These are phyloP conservation scores for Ascosphaera apis DNA, from an alignment of 2,329 filamentous ascomycete species.

Conservation along the genomic window DNA sequence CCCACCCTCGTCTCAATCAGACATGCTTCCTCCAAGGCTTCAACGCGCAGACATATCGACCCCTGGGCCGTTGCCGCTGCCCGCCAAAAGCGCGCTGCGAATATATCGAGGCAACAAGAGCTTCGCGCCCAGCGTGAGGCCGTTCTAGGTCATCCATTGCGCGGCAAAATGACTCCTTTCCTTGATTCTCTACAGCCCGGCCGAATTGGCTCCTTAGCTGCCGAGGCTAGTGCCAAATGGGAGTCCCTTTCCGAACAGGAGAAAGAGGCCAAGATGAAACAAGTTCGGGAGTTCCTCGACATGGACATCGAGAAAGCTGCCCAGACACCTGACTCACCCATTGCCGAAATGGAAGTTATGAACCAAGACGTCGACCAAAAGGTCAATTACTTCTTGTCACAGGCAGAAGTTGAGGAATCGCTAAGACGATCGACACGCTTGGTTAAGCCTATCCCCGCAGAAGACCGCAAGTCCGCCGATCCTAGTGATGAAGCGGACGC, in stretches of 20 bases:
- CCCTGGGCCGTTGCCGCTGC: slow-evolving; percentile 66
- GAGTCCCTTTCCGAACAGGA: slow-evolving; percentile 2
- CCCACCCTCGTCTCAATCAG: not conserved
- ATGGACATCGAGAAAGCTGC: too few species aligned
- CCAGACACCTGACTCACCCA: too few species aligned
- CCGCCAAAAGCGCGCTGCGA: slow-evolving; percentile 61
- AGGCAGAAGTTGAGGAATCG: slow-evolving; percentile 41
- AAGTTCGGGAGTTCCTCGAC: too few species aligned
- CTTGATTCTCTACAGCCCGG: slow-evolving; percentile 53
- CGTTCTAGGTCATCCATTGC: slow-evolving; percentile 52
- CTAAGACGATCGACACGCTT: slow-evolving; percentile 45
- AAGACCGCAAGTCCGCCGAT: slow-evolving; percentile 12
- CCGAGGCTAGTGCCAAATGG: slow-evolving; percentile 2
- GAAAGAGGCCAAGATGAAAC: not conserved
- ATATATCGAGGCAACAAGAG: slow-evolving; percentile 49
- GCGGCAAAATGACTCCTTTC: slow-evolving; percentile 60
- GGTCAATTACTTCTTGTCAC: slow-evolving; percentile 55
- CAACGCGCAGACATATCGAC: slow-evolving; percentile 46
- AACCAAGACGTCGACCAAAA: slow-evolving; percentile 11
- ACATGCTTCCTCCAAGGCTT: slow-evolving; percentile 23
- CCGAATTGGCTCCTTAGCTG: slow-evolving; percentile 11
- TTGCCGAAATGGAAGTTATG: too few species aligned
- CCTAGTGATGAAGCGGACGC: slow-evolving; percentile 18
- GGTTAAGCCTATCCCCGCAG: slow-evolving; percentile 18
- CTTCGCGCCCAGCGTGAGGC: slow-evolving; percentile 41